Conservation (phyloP, 805 yeast species). For the Hanseniaspora thailandica region DNA sequence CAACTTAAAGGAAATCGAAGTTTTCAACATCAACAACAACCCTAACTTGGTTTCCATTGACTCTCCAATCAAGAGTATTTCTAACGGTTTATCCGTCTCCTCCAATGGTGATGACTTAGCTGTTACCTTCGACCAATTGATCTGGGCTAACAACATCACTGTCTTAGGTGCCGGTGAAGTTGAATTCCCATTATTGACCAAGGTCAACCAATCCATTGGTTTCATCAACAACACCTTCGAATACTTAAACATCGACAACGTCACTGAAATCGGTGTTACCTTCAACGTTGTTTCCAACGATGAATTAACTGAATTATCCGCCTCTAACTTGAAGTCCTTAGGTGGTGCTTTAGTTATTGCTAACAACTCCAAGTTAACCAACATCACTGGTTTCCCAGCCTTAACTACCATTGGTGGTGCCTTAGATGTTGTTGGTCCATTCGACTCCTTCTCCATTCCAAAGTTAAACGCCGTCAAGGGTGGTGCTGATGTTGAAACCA, state of each 20-base stretch:
- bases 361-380: slow-evolving; percentile 63
- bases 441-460: slow-evolving; percentile 66
- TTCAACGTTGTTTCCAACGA: slow-evolving; percentile 64
- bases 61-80: slow-evolving; percentile 61
- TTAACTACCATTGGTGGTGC: slow-evolving; percentile 80
- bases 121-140: slow-evolving; percentile 54
- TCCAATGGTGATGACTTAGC: slow-evolving; percentile 72
- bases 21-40: slow-evolving; percentile 87
- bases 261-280: slow-evolving; percentile 66
- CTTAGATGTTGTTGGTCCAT: slow-evolving; percentile 65
- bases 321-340: slow-evolving; percentile 56
- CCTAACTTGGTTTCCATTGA: slow-evolving; percentile 56
- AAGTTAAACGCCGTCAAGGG: slow-evolving; percentile 72
- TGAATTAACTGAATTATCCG: slow-evolving; percentile 54
- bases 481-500: slow-evolving; percentile 74
- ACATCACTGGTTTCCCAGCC: slow-evolving; percentile 61
- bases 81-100: slow-evolving; percentile 65
- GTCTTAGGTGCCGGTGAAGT: slow-evolving; percentile 70
- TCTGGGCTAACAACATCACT: slow-evolving; percentile 79
- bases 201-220: slow-evolving; percentile 73
- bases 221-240: slow-evolving; percentile 61
- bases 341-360: slow-evolving; percentile 91
- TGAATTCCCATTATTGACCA: slow-evolving; percentile 53
- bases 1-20: slow-evolving; percentile 35
- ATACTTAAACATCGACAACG: slow-evolving; percentile 40